phyloP scores from a whole-genome alignment of 2,329 filamentous ascomycete species.

The Podosphaera leucotricha region DNA sequence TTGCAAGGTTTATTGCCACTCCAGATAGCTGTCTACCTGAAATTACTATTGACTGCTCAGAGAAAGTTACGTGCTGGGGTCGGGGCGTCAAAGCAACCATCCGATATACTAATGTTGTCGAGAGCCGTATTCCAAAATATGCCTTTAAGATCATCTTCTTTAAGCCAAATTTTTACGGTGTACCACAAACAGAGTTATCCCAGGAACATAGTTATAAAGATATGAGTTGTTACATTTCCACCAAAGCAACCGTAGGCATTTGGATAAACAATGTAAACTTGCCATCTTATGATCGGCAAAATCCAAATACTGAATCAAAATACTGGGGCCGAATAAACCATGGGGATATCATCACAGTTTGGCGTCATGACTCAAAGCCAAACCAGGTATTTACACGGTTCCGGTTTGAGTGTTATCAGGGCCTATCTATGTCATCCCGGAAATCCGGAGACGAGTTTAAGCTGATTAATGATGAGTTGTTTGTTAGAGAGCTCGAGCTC shows the following conservation, averaged over 20 bases:
- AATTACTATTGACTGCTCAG: slow-evolving; percentile 40
- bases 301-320: slow-evolving; percentile 24
- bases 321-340: slow-evolving; percentile 49
- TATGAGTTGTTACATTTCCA: slow-evolving; percentile 46
- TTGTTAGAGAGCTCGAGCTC: slow-evolving; percentile 10
- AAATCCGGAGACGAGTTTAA: slow-evolving; percentile 6
- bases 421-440: slow-evolving; percentile 9
- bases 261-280: slow-evolving; percentile 51
- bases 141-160: slow-evolving; percentile 60
- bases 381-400: slow-evolving; percentile 7
- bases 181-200: neutral
- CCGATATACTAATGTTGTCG: slow-evolving; percentile 34
- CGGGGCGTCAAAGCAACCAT: slow-evolving; percentile 44
- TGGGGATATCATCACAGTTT: slow-evolving; percentile 56
- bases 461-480: slow-evolving; percentile 4
- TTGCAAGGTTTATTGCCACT: slow-evolving; percentile 44
- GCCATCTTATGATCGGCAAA: slow-evolving; percentile 28
- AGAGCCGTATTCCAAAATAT: slow-evolving; percentile 57
- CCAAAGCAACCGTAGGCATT: slow-evolving; percentile 55
- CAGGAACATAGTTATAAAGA: slow-evolving; percentile 13
- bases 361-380: slow-evolving; percentile 22
- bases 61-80: slow-evolving; percentile 54
- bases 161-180: slow-evolving; percentile 40
- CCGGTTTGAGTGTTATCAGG: slow-evolving; percentile 14
- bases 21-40: slow-evolving; percentile 38